phyloP scores from a whole-genome alignment of 2,329 filamentous ascomycete genomes.

The Talaromyces sp. region DNA sequence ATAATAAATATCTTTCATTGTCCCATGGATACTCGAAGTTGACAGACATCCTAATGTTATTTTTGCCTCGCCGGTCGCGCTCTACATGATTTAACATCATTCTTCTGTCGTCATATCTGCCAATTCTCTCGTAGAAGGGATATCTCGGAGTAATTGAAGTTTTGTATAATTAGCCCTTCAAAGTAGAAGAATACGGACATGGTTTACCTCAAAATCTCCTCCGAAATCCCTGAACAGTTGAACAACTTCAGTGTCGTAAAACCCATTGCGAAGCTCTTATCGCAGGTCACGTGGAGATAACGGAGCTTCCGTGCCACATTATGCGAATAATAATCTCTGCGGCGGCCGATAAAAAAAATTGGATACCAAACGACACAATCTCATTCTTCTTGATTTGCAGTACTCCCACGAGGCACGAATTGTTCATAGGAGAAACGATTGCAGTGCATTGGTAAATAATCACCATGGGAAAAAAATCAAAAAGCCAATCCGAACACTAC shows the following conservation, averaged over 20 bases:
- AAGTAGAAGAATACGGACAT: background rate
- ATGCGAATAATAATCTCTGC: conserved; percentile 2
- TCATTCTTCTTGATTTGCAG: background rate
- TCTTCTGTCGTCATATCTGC: background rate
- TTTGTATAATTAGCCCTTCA: background rate
- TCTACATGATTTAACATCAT: background rate
- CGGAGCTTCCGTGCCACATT: conserved; percentile 10
- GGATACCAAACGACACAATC: background rate
- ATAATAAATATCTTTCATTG: background rate
- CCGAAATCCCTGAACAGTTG: background rate
- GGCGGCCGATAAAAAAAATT: conserved; percentile 7
- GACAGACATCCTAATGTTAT: background rate
- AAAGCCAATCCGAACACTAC: conserved; percentile 22
- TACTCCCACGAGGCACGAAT: background rate
- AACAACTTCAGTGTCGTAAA: background rate
- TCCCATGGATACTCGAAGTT: background rate
- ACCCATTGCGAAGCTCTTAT: conserved; percentile 7
- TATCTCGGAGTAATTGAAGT: background rate
- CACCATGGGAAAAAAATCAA: conserved; percentile 11
- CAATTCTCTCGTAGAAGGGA: background rate
- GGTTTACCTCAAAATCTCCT: background rate
- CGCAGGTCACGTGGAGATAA: conserved; percentile 12
- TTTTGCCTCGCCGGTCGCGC: background rate
- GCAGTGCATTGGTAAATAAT: background rate
- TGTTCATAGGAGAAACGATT: background rate